These are phyloP conservation scores for Xanthoparmelia taractica DNA, from an alignment of 495 filamentous ascomycete genomes.

Conservation along the genomic window DNA sequence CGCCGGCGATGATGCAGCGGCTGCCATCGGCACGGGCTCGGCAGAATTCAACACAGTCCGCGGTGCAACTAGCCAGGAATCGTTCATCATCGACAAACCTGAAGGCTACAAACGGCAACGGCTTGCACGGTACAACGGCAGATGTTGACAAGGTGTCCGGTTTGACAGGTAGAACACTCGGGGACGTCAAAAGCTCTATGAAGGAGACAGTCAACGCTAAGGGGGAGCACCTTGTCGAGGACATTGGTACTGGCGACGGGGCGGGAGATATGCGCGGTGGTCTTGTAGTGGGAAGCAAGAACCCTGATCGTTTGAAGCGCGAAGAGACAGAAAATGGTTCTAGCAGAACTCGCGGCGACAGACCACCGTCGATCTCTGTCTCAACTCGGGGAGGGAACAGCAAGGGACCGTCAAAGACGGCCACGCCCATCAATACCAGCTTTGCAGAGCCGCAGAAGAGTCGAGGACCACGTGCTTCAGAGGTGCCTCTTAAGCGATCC, in stretches of 20 bases:
- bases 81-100: conserved; percentile 56
- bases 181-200: conserved; percentile 32
- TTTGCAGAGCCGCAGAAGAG: conserved; percentile 35
- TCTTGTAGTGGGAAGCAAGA: conserved; percentile 18
- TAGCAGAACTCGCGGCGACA: conserved; percentile 11
- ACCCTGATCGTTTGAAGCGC: conserved; percentile 20
- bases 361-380: conserved; percentile 24
- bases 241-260: conserved; percentile 18
- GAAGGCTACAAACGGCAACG: conserved; percentile 26
- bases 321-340: conserved; percentile 20
- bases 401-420: conserved; percentile 50
- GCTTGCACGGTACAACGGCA: conserved; percentile 26
- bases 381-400: conserved; percentile 22
- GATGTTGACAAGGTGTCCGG: conserved; percentile 34
- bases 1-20: conserved; percentile 39
- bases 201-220: conserved; percentile 32
- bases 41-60: conserved; percentile 55
- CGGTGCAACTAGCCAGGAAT: conserved; percentile 44
- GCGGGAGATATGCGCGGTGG: conserved; percentile 22
- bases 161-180: conserved; percentile 30
- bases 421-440: conserved; percentile 40
- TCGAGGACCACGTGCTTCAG: conserved; percentile 34
- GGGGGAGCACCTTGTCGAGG: conserved; percentile 29
- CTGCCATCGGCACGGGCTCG: conserved; percentile 60
- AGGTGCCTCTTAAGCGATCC: conserved; percentile 50